Conservation (phyloP, 768 basidiomycete genomes). For the Termitomyces sp. region DNA sequence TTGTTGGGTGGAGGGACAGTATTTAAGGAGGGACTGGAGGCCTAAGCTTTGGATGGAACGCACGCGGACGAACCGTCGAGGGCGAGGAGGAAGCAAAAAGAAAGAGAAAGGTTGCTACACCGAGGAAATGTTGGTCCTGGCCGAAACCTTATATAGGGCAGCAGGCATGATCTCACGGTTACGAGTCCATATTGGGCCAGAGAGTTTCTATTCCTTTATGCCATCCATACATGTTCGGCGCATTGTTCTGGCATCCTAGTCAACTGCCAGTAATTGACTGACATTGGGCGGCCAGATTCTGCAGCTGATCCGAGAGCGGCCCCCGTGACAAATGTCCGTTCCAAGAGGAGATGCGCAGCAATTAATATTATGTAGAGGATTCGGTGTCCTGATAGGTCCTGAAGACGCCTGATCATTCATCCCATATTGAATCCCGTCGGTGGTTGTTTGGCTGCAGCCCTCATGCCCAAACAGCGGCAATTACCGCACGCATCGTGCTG, state of each 20-base stretch:
- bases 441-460: slow-evolving; percentile 17
- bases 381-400: too few relatives aligned
- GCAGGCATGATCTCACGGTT: slow-evolving; percentile 10
- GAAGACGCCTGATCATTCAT: slow-evolving; percentile 1
- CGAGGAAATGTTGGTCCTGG: slow-evolving; percentile 16
- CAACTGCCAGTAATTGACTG: neutral
- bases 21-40: slow-evolving; percentile 24
- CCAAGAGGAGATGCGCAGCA: neutral
- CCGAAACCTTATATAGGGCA: slow-evolving; percentile 16
- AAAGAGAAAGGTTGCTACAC: slow-evolving; percentile 18
- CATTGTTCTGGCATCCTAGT: slow-evolving; percentile 4
- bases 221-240: slow-evolving; percentile 8
- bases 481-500: slow-evolving; percentile 16
- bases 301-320: neutral
- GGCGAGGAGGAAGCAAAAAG: slow-evolving; percentile 24
- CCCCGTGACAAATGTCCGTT: neutral
- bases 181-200: neutral
- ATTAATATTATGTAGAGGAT: too few relatives aligned
- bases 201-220: slow-evolving; percentile 9
- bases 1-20: slow-evolving; percentile 18
- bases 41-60: slow-evolving; percentile 28
- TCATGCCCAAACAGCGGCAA: slow-evolving; percentile 22
- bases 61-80: slow-evolving; percentile 31
- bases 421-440: neutral
- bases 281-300: neutral